Percentiles rank a stretch among this genome's conserved stretches.
Evolutionary conservation across 2,329 filamentous ascomycete species (phyloP).

Genomic region (Fusarium sp.): DNA sequence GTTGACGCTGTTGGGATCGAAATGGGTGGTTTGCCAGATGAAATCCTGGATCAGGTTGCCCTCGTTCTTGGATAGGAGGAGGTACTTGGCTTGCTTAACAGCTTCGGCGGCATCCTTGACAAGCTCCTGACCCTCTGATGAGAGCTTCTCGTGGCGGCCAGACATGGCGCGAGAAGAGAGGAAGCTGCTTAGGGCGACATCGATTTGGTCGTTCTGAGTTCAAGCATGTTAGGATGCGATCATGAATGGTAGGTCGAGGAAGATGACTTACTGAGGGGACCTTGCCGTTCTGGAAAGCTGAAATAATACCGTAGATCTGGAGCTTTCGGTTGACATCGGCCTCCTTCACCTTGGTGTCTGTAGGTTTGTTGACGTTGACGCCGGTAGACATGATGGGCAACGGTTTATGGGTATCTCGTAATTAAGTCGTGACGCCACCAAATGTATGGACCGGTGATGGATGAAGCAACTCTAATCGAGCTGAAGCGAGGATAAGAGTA

Average conservation of each 20-base stretch:
- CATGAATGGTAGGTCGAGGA: too few relatives aligned
- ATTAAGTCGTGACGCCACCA: constrained; percentile 30
- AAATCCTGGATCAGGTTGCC: constrained; percentile 96
- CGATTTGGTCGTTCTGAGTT: constrained; percentile 88
- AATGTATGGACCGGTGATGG: constrained; percentile 11
- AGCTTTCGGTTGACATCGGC: constrained; percentile 92
- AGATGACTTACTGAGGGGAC: constrained; percentile 78
- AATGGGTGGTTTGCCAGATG: constrained; percentile 89
- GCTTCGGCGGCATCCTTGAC: constrained; percentile 82
- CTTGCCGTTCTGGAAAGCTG: constrained; percentile 88
- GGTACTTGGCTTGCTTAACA: constrained; percentile 83
- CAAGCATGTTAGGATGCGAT: constrained; percentile 11
- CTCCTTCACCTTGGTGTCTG: constrained; percentile 80
- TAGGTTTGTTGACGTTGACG: constrained; percentile 75
- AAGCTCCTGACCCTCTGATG: constrained; percentile 81
- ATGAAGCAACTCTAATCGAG: constrained; percentile 13
- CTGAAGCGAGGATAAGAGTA: constrained; percentile 1
- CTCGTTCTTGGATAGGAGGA: constrained; percentile 93
- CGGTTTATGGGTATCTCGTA: constrained; percentile 23
- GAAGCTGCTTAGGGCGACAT: constrained; percentile 91
- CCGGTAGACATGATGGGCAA: constrained; percentile 52
- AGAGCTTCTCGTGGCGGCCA: constrained; percentile 80
- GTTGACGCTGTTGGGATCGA: constrained; percentile 70
- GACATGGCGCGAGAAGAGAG: constrained; percentile 76
- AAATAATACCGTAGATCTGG: constrained; percentile 90